A percentile compares a stretch with the other conserved stretches of the same genome.
Evolutionary conservation across 495 filamentous ascomycete genomes (phyloP).

Genomic region (Friedmanniomyces simplex): DNA sequence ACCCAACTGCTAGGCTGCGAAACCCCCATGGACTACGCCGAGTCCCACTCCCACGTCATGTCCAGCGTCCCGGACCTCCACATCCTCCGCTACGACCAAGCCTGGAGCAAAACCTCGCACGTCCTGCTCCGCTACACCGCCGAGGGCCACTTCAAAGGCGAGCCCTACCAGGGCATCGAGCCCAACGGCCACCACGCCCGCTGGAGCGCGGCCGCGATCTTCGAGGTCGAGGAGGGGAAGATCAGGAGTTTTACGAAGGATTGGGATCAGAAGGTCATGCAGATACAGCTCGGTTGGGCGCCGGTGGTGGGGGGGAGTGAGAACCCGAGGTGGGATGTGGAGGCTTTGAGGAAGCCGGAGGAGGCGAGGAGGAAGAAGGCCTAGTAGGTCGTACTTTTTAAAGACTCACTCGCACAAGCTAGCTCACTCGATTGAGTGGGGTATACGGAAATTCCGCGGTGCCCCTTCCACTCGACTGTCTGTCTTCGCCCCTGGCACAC

Average conservation of each 20-base stretch:
- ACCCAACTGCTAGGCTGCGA: slow-evolving; percentile 22
- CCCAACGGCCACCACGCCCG: slow-evolving; percentile 27
- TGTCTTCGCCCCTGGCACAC: no score
- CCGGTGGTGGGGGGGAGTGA: slow-evolving; percentile 24
- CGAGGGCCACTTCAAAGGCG: slow-evolving; percentile 28
- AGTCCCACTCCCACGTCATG: slow-evolving; percentile 31
- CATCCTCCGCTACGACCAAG: slow-evolving; percentile 27
- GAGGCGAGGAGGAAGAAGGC: slow-evolving; percentile 9
- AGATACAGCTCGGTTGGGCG: slow-evolving; percentile 32
- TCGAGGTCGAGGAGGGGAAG: slow-evolving; percentile 31
- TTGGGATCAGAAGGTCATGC: slow-evolving; percentile 33
- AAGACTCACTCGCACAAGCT: no score
- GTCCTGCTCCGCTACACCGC: slow-evolving; percentile 30
- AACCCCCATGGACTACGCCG: slow-evolving; percentile 31
- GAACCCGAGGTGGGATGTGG: slow-evolving; percentile 10
- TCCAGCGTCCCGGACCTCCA: slow-evolving; percentile 26
- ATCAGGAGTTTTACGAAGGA: slow-evolving; percentile 30
- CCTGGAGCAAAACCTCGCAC: slow-evolving; percentile 27
- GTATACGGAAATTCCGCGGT: no score
- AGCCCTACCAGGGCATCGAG: slow-evolving; percentile 28
- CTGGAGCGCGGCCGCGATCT: slow-evolving; percentile 31
- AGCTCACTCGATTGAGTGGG: no score
- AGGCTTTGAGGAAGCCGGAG: slow-evolving; percentile 6
- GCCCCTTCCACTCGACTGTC: no score
- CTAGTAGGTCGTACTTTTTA: no score